Percentiles rank a stretch among this genome's conserved stretches.
Conservation (phyloP, 2,329 filamentous ascomycete species). For the Aureobasidium sp. region DNA sequence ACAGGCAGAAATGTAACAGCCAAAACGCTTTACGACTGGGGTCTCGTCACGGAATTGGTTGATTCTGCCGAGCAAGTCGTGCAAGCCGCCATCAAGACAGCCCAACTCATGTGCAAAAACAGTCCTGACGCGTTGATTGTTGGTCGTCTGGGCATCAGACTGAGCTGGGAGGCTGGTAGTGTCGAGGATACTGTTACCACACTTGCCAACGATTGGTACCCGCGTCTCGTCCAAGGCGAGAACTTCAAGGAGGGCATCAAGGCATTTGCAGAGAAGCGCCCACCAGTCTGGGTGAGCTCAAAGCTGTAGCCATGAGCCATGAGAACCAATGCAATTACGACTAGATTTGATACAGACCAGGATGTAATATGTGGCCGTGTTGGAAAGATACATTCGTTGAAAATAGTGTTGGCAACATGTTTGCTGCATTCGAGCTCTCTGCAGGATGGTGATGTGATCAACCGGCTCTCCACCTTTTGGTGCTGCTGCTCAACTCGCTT, state of each 20-base stretch:
- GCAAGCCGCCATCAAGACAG: conserved; percentile 17
- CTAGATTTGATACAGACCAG: too few species aligned
- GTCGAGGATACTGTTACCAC: conserved; percentile 27
- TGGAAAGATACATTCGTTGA: background rate
- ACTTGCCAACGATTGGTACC: conserved; percentile 35
- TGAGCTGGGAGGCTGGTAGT: conserved; percentile 20
- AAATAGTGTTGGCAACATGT: background rate
- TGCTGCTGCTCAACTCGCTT: background rate
- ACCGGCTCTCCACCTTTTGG: conserved; percentile 8
- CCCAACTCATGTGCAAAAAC: conserved; percentile 20
- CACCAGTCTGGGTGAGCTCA: conserved; percentile 43
- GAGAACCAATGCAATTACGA: too few species aligned
- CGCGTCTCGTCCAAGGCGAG: conserved; percentile 36
- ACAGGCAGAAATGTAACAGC: conserved; percentile 42
- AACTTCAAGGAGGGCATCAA: conserved; percentile 45
- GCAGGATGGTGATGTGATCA: conserved; percentile 2
- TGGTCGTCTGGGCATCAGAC: conserved; percentile 19
- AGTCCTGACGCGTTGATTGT: conserved; percentile 22
- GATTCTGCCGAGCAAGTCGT: conserved; percentile 26
- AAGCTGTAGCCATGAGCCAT: conserved; percentile 33
- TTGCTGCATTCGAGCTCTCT: background rate
- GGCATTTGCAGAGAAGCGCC: conserved; percentile 47
- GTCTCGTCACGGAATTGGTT: conserved; percentile 36
- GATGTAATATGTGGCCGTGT: too few species aligned
- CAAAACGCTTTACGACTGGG: conserved; percentile 37